Base-by-base conservation (phyloP, 495 filamentous ascomycete genomes). In the Parmelia sp. region DNA sequence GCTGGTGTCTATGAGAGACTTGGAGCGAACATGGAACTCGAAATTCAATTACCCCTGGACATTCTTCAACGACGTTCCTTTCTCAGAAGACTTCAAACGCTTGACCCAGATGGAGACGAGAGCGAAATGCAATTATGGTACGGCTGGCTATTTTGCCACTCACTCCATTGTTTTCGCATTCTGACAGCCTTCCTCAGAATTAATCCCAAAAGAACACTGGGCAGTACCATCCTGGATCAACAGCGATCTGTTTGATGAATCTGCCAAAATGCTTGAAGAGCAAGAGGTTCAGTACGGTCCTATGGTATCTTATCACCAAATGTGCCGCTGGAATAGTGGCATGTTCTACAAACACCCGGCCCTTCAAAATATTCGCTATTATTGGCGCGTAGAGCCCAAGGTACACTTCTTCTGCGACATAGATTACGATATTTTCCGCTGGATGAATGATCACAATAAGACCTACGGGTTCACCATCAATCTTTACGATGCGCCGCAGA, bases 31-130 rank as follows among this genome's bases (percentile, higher is more conserved):
- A 11, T 99, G 91, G 90, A 99, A 99, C 73, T 81, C 84, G 78
- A 99, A 97, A 73, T 99, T 97, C 82, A 97, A 99, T 77, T 99
- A 97, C 75, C 95, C 95, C 21, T 99, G 94, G 88, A 97, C 91
- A 56, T 97, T 99, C 76, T 92, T 99, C 80, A 99, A 99, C 77
- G 94, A 98, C 71, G 87, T 87, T 36, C 89, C 88, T 19, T 98
- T 98, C 73, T 84, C 88, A 19, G 87, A 90, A 42, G 92, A 97
- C 71, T 99, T 99, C 80, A 97, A 96, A 78, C 77, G 78, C 69
- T 80, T 77, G 73, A 97, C 91, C 11, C 77, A 82, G 69, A 87
- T 84, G 31, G 84, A 80, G 63, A 97, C 92, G 7, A 96, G 94
- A 68, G 94, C 92, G 25, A 84, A 90, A 72, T 87, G 86, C 70